A percentile compares a stretch with the other conserved stretches of the same genome.
These are phyloP conservation scores for Hymenoscyphus fraxineus DNA, from an alignment of 2,329 filamentous ascomycete genomes.

Conservation along the genomic window DNA sequence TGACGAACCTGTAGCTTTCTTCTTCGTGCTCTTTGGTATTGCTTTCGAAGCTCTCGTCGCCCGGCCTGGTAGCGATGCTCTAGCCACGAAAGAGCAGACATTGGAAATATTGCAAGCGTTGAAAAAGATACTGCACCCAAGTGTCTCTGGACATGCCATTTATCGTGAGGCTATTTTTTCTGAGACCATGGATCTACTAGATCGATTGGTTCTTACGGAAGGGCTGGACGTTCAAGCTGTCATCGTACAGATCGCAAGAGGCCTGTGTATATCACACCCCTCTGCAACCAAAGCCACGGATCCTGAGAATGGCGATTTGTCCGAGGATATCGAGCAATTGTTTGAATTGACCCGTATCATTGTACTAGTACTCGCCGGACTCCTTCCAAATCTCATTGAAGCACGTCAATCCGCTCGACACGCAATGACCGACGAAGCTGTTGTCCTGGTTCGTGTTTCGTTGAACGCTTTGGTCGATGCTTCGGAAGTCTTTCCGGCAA, in stretches of 20 bases:
- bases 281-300: constrained; percentile 70
- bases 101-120: constrained; percentile 85
- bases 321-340: constrained; percentile 95
- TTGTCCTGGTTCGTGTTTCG: constrained; percentile 73
- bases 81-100: constrained; percentile 73
- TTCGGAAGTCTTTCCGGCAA: constrained; percentile 89
- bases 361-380: constrained; percentile 81
- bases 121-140: constrained; percentile 91
- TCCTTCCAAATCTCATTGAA: constrained; percentile 78
- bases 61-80: constrained; percentile 62
- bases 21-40: constrained; percentile 95
- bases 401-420: constrained; percentile 59
- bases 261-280: constrained; percentile 85
- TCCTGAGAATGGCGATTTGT: constrained; percentile 72
- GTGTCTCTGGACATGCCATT: constrained; percentile 92
- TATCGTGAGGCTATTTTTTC: constrained; percentile 95
- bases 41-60: constrained; percentile 94
- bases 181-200: constrained; percentile 93
- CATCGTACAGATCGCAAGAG: constrained; percentile 90
- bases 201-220: constrained; percentile 88
- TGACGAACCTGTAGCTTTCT: constrained; percentile 96
- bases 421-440: constrained; percentile 81
- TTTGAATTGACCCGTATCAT: constrained; percentile 97
- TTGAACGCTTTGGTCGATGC: constrained; percentile 89
- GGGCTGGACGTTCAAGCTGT: constrained; percentile 83